Conservation (phyloP, 495 filamentous ascomycete species). For the Talaromyces trachyspermus region DNA sequence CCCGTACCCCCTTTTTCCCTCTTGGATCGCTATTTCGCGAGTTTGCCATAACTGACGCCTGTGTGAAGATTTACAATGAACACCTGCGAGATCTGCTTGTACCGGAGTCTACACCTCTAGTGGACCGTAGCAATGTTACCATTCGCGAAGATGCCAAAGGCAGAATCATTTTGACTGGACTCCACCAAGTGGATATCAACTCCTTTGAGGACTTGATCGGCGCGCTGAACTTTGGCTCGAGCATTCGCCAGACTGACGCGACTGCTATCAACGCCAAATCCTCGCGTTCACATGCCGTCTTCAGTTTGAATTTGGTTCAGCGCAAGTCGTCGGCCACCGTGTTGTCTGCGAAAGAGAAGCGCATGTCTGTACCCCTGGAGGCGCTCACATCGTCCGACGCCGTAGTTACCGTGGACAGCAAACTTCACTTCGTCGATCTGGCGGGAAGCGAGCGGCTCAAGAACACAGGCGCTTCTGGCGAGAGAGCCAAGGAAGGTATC, state of each 20-base stretch:
- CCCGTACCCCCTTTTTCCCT: not conserved
- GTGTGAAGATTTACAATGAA: slow-evolving; percentile 84
- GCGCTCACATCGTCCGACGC: slow-evolving; percentile 62
- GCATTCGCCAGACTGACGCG: slow-evolving; percentile 95
- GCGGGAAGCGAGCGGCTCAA: slow-evolving; percentile 96
- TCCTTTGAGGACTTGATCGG: slow-evolving; percentile 86
- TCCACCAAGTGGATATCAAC: slow-evolving; percentile 83
- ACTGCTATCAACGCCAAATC: slow-evolving; percentile 98
- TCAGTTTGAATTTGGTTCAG: slow-evolving; percentile 90
- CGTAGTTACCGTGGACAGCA: slow-evolving; percentile 88
- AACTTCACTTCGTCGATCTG: slow-evolving; percentile 97
- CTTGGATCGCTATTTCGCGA: not conserved
- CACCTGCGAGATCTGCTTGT: slow-evolving; percentile 84
- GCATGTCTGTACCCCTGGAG: slow-evolving; percentile 84
- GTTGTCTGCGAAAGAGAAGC: slow-evolving; percentile 62
- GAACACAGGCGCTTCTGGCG: slow-evolving; percentile 92
- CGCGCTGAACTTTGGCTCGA: slow-evolving; percentile 84
- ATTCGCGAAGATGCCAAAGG: slow-evolving; percentile 95
- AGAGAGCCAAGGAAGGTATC: slow-evolving; percentile 93
- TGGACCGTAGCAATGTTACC: slow-evolving; percentile 67
- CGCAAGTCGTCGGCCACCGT: slow-evolving; percentile 54
- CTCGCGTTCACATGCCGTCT: slow-evolving; percentile 97
- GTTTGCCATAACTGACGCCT: slow-evolving; percentile 6
- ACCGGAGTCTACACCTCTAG: slow-evolving; percentile 58
- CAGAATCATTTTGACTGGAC: slow-evolving; percentile 85